Conservation (phyloP, 139 green algal species). For the Chlorella sp. region DNA sequence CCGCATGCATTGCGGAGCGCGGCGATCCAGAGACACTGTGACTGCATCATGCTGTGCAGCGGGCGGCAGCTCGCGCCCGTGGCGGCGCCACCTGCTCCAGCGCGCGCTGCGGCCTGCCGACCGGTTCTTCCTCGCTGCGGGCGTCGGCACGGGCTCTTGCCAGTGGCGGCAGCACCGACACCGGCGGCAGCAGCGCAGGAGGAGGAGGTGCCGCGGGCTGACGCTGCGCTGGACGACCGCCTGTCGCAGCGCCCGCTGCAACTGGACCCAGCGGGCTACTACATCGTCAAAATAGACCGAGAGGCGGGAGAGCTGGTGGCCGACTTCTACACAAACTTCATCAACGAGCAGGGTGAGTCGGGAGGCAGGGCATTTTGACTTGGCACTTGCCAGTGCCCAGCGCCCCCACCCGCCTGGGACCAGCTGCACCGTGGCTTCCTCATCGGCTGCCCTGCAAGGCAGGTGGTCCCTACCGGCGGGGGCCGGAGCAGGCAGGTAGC, state of each 20-base stretch:
- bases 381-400: not conserved
- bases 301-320: conserved; percentile 53
- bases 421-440: not conserved
- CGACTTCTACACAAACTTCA: conserved; percentile 64
- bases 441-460: not conserved
- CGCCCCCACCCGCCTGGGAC: not conserved
- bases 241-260: conserved; percentile 56
- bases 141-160: not conserved
- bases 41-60: not conserved
- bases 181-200: not conserved
- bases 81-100: not conserved
- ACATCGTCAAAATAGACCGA: conserved; percentile 63
- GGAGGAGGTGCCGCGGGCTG: conserved; percentile 25
- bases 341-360: conserved; percentile 59
- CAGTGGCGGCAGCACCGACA: not conserved
- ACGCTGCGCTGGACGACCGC: conserved; percentile 57
- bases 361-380: not conserved
- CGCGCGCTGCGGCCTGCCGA: not conserved
- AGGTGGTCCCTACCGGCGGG: no score
- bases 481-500: no score
- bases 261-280: conserved; percentile 70
- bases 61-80: no score
- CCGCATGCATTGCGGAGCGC: no score
- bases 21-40: no score
- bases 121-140: not conserved